Base-by-base conservation (phyloP, 1,284 basidiomycete species). In the Papiliotrema terrestris region DNA sequence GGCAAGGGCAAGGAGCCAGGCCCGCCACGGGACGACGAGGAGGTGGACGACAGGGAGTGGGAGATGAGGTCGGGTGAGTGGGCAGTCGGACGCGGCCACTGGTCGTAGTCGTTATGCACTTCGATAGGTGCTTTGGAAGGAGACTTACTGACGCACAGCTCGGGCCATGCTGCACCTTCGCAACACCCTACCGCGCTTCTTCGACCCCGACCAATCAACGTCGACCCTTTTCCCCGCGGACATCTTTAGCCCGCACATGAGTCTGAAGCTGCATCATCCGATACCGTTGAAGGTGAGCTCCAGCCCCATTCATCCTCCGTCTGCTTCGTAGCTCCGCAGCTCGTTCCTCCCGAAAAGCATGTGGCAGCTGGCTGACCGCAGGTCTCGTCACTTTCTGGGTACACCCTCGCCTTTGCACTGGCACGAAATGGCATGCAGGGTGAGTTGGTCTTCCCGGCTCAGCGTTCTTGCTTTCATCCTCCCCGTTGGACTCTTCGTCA, bases 401-500 rank as follows among this genome's bases (percentile, higher is more conserved):
- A 77, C 50, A 61, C 62, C 3, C 61, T 77, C 60, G 73, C 69
- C 1, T 75, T 73, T 51, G 60, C 69, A 2, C 58, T 76, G 8
- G 70, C 73, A n/a, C 62, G 73, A 2, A 74, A 69, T 48, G 75
- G 74, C 1, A 71, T 77, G 71, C 72, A 74, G 38, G 75, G 75
- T 76, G 50, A 56, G 69, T 57, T 44, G 9, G 17, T 11, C 8
- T 20, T 36, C 11, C 15, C 1, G 3, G 26, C 15, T 42, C 3
- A 15, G 17, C 13, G 17, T 20, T 25, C 23, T 23, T 38, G 11
- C 29, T 13, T 49, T 19, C 14, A n/a, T n/a, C n/a, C n/a, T n/a
- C n/a, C n/a, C n/a, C n/a, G n/a, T n/a, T n/a, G n/a, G n/a, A n/a
- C n/a, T n/a, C n/a, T n/a, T n/a, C n/a, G n/a, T n/a, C n/a, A n/a